Evolutionary conservation across 2,329 filamentous ascomycete genomes (phyloP).

Genomic region (Paracamarosporium sp.): DNA sequence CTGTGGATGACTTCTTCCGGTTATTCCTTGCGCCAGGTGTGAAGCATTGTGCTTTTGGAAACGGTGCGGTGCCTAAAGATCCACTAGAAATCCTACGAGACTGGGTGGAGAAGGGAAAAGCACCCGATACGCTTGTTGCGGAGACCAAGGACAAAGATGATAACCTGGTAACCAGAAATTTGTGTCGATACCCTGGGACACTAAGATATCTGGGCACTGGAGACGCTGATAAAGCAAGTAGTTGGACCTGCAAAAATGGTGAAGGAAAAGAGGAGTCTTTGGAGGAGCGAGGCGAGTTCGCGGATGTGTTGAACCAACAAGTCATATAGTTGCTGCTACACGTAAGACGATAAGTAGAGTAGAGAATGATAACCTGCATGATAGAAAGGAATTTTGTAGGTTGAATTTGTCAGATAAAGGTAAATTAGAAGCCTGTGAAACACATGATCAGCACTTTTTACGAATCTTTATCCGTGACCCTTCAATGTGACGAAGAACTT

Average conservation of each 20-base stretch:
- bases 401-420: no score
- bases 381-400: no score
- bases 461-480: no score
- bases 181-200: neutral
- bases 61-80: conserved; percentile 27
- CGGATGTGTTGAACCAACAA: neutral
- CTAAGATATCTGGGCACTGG: neutral
- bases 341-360: no score
- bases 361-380: no score
- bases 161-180: neutral
- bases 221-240: neutral
- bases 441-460: no score
- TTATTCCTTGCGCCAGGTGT: conserved; percentile 42
- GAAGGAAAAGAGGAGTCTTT: neutral
- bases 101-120: conserved; percentile 38
- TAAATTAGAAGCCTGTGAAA: no score
- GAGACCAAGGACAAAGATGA: conserved; percentile 5
- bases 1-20: conserved; percentile 32
- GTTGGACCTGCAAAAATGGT: neutral
- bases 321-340: neutral
- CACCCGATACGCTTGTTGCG: conserved; percentile 25
- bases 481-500: no score
- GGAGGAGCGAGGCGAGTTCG: neutral
- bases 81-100: conserved; percentile 27
- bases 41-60: conserved; percentile 30